Conservation (phyloP, 2,329 filamentous ascomycete species). For the Graphilbum sp. region DNA sequence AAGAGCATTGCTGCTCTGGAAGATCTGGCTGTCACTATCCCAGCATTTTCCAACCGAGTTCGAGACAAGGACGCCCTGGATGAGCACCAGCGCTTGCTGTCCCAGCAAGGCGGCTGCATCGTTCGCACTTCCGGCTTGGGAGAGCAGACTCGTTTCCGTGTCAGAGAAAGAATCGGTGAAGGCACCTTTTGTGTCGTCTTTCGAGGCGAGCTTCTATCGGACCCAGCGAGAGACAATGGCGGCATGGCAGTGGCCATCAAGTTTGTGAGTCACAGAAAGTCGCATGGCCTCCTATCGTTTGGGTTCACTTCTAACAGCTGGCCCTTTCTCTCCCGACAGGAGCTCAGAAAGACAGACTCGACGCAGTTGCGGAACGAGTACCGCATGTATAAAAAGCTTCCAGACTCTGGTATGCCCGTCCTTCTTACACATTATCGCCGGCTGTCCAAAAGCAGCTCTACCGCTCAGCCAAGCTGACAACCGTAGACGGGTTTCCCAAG, state of each 20-base stretch:
- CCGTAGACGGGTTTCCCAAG: slow-evolving; percentile 6
- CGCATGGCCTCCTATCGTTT: background rate
- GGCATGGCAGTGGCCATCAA: slow-evolving; percentile 4
- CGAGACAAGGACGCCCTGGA: slow-evolving; percentile 81
- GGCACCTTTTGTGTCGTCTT: slow-evolving; percentile 11
- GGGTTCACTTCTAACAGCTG: background rate
- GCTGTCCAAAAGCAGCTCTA: too few species aligned
- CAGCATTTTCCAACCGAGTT: slow-evolving; percentile 23
- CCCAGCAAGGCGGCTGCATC: slow-evolving; percentile 1
- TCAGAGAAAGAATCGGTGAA: slow-evolving; percentile 7
- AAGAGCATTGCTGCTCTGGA: slow-evolving; percentile 6
- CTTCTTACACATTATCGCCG: background rate
- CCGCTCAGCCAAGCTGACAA: background rate
- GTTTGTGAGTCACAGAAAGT: slow-evolving; percentile 4
- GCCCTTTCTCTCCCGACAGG: slow-evolving; percentile 2
- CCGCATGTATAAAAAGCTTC: slow-evolving; percentile 10
- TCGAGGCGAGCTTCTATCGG: slow-evolving; percentile 3
- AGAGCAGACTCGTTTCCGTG: slow-evolving; percentile 5
- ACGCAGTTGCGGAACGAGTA: slow-evolving; percentile 10
- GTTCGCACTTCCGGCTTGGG: slow-evolving; percentile 1
- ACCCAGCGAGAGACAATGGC: background rate
- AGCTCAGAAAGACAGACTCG: slow-evolving; percentile 8
- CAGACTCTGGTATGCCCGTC: slow-evolving; percentile 3
- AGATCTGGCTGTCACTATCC: slow-evolving; percentile 3
- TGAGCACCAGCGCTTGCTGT: slow-evolving; percentile 36